Evolutionary conservation across 2,329 filamentous ascomycete genomes (phyloP).

Genomic region (Dendryphion nanum): DNA sequence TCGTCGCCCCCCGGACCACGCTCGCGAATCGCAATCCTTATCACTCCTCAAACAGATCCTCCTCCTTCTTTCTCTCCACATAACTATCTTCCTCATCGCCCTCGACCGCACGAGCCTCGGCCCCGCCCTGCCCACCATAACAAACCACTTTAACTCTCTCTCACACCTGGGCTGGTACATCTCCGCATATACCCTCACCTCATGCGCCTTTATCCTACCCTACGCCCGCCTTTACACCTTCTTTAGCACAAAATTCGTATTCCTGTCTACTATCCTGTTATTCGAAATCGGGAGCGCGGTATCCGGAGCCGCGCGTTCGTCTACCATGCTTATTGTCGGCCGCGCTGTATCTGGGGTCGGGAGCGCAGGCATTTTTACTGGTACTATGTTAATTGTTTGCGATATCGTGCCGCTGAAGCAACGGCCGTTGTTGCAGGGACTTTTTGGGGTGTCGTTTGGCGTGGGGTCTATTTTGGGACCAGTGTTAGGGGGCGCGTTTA

Average conservation of each 20-base stretch:
- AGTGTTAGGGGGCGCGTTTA: slow-evolving; percentile 45
- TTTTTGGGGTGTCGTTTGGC: slow-evolving; percentile 40
- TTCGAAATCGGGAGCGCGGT: slow-evolving; percentile 55
- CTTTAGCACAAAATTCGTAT: slow-evolving; percentile 51
- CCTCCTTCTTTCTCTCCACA: slow-evolving; percentile 31
- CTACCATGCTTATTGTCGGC: slow-evolving; percentile 29
- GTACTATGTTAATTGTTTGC: slow-evolving; percentile 33
- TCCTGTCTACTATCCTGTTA: slow-evolving; percentile 47
- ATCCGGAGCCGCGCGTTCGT: slow-evolving; percentile 46
- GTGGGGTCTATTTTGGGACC: slow-evolving; percentile 45
- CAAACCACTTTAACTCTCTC: slow-evolving; percentile 44
- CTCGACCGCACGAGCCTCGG: slow-evolving; percentile 46
- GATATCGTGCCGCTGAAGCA: slow-evolving; percentile 41
- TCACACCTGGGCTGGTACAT: slow-evolving; percentile 47
- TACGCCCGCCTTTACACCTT: slow-evolving; percentile 49
- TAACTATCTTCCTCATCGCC: slow-evolving; percentile 33
- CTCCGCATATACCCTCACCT: slow-evolving; percentile 40
- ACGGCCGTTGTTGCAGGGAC: slow-evolving; percentile 41
- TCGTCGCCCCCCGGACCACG: background rate
- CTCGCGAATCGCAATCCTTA: slow-evolving; percentile 13
- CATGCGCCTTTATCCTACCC: slow-evolving; percentile 41
- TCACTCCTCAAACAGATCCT: slow-evolving; percentile 23
- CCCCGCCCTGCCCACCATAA: slow-evolving; percentile 47
- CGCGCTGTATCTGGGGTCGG: slow-evolving; percentile 31
- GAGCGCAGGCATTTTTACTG: slow-evolving; percentile 32